phyloP scores from a whole-genome alignment of 495 filamentous ascomycete species.

The Darksidea phi region DNA sequence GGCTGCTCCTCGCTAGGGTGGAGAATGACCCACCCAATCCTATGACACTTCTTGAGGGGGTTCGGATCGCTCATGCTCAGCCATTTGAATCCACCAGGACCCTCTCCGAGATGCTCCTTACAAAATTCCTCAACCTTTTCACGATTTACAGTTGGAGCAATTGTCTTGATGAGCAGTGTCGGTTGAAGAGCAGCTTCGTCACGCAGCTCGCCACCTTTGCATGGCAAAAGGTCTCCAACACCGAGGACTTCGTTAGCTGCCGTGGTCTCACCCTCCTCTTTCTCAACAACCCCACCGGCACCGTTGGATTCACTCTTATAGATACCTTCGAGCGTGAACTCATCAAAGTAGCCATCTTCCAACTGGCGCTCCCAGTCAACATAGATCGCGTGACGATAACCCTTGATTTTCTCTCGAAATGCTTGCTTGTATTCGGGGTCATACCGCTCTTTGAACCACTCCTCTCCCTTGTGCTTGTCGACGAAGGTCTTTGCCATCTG shows the following conservation, averaged over 20 bases:
- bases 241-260: conserved; percentile 89
- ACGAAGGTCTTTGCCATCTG: conserved; percentile 90
- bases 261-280: conserved; percentile 89
- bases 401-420: conserved; percentile 66
- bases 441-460: conserved; percentile 98
- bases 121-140: conserved; percentile 89
- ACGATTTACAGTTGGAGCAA: conserved; percentile 94
- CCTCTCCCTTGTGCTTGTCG: conserved; percentile 82
- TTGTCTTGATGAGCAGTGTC: conserved; percentile 94
- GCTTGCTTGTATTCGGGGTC: conserved; percentile 72
- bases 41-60: conserved; percentile 91
- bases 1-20: conserved; percentile 69
- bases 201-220: conserved; percentile 72
- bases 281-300: conserved; percentile 80
- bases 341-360: conserved; percentile 79
- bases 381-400: conserved; percentile 71
- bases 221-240: conserved; percentile 82
- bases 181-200: conserved; percentile 83
- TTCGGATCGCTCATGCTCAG: conserved; percentile 94
- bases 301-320: conserved; percentile 92
- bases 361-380: conserved; percentile 83
- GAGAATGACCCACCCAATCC: conserved; percentile 98
- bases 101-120: conserved; percentile 84
- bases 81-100: conserved; percentile 85
- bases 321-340: conserved; percentile 91